Percentiles rank a stretch among this genome's conserved stretches.
phyloP scores from a whole-genome alignment of 1,139 yeast species.

The Debaryomyces subglobosus region DNA sequence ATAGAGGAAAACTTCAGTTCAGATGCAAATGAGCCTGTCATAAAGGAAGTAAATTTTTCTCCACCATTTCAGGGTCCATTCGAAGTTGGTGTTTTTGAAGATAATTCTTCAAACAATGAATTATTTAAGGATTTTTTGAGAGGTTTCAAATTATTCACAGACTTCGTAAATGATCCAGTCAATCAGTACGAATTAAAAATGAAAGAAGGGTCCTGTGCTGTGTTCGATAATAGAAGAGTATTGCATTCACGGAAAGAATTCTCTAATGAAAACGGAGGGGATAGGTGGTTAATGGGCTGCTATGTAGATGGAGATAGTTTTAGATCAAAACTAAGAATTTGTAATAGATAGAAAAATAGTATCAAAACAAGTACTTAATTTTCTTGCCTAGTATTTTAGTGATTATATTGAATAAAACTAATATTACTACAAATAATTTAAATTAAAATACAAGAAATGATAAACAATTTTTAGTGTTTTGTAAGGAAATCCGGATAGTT shows the following conservation, averaged over 20 bases:
- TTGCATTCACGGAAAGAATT: constrained; percentile 72
- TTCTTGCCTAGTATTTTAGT: background rate
- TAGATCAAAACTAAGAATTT: constrained; percentile 58
- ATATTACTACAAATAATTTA: constrained; percentile 6
- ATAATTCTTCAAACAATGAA: constrained; percentile 27
- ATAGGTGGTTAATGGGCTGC: constrained; percentile 78
- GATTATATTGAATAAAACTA: constrained; percentile 1
- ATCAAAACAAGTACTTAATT: background rate
- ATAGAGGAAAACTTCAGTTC: constrained; percentile 53
- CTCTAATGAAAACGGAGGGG: constrained; percentile 53
- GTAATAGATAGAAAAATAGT: constrained; percentile 13
- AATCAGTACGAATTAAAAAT: constrained; percentile 62
- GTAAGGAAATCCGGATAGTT: background rate
- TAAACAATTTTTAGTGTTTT: background rate
- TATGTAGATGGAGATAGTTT: constrained; percentile 76
- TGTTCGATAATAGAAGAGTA: constrained; percentile 74
- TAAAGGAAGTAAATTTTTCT: constrained; percentile 70
- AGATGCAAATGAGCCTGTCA: constrained; percentile 35
- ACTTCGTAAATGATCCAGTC: constrained; percentile 53
- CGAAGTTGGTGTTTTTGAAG: constrained; percentile 52
- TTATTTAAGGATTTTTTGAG: constrained; percentile 57
- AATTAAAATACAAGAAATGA: constrained; percentile 5
- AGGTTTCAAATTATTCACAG: constrained; percentile 64
- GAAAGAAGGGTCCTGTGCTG: constrained; percentile 65
- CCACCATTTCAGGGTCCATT: constrained; percentile 89